phyloP scores from a whole-genome alignment of 352 stramenopile genomes.

The Pythium scleroteichum region DNA sequence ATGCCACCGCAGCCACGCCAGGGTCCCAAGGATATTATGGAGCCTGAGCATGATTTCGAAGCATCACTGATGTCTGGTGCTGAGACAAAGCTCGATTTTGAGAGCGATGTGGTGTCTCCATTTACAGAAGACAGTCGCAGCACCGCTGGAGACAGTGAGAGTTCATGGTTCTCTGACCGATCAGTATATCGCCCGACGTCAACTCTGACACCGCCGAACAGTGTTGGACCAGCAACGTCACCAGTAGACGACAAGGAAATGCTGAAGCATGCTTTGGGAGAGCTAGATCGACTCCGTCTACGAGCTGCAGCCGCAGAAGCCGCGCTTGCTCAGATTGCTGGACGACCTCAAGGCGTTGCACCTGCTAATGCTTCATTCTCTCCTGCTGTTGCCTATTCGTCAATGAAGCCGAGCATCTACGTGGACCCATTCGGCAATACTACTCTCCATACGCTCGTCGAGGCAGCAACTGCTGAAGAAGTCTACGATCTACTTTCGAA shows the following conservation, averaged over 20 bases:
- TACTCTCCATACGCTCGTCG: conserved; percentile 47
- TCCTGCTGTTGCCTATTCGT: background rate
- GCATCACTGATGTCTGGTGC: background rate
- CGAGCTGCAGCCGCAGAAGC: conserved; percentile 66
- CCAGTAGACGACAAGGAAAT: conserved; percentile 13
- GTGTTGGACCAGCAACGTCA: conserved; percentile 6
- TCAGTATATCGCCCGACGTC: background rate
- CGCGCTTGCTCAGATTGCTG: conserved; percentile 39
- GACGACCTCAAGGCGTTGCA: background rate
- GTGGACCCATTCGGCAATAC: conserved; percentile 65
- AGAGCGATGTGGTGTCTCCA: background rate
- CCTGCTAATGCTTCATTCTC: background rate
- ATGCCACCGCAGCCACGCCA: too few species aligned
- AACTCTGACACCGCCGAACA: conserved; percentile 15
- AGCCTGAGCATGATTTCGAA: too few species aligned
- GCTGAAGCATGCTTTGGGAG: conserved; percentile 43
- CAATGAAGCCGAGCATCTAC: conserved; percentile 15
- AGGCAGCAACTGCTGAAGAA: conserved; percentile 44
- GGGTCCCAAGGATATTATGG: too few species aligned
- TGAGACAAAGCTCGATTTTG: background rate
- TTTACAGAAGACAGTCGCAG: conserved; percentile 25
- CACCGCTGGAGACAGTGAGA: conserved; percentile 22
- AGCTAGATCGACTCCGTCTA: conserved; percentile 56
- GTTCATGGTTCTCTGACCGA: conserved; percentile 23
- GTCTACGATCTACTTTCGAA: conserved; percentile 52